Evolutionary conservation across 768 basidiomycete species (phyloP).

Genomic region (Coprinellus aureogranulatus): DNA sequence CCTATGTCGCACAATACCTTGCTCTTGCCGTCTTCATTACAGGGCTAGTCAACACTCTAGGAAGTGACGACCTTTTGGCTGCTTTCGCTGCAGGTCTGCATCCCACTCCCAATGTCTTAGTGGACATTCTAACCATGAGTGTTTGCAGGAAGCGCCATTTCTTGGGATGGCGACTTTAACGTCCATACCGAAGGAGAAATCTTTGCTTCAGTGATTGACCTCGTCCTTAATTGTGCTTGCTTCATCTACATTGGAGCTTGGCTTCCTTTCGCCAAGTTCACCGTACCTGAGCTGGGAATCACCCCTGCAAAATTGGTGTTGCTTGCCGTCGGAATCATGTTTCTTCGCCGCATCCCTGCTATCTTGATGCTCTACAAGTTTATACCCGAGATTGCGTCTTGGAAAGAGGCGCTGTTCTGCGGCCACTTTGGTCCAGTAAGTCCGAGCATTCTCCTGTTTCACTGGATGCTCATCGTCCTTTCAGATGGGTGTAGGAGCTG

Average conservation of each 20-base stretch:
- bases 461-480: too few relatives aligned
- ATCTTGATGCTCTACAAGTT: conserved; percentile 75
- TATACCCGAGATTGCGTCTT: conserved; percentile 82
- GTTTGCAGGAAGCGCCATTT: conserved; percentile 72
- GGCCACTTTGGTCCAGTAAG: conserved; percentile 85
- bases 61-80: conserved; percentile 81
- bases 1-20: conserved; percentile 78
- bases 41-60: conserved; percentile 72
- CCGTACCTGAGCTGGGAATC: conserved; percentile 55
- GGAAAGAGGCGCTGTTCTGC: conserved; percentile 85
- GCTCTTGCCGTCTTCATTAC: conserved; percentile 65
- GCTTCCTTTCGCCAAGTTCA: conserved; percentile 65
- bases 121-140: background rate
- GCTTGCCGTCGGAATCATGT: conserved; percentile 64
- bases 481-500: conserved; percentile 88
- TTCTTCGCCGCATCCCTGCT: conserved; percentile 77
- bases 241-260: conserved; percentile 90
- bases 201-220: conserved; percentile 89
- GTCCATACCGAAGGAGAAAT: conserved; percentile 76
- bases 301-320: conserved; percentile 69
- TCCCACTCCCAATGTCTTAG: background rate
- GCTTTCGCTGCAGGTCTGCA: conserved; percentile 70
- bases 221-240: conserved; percentile 77
- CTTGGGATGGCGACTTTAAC: conserved; percentile 88
- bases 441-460: conserved; percentile 8